Conservation (phyloP, 768 basidiomycete species). For the Lactifluus hygrophoroides region DNA sequence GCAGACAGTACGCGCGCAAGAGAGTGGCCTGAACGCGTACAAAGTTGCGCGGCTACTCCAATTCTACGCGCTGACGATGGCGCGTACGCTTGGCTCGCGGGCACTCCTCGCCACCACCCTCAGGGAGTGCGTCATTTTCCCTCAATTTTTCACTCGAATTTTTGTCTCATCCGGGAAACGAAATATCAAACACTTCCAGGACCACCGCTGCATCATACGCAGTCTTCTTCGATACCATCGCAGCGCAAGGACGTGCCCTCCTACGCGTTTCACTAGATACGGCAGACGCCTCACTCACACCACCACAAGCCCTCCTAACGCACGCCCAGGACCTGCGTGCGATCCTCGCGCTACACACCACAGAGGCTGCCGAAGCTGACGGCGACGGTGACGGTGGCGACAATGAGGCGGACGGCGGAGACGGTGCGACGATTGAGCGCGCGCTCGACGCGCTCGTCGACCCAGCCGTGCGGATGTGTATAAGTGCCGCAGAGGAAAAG, state of each 20-base stretch:
- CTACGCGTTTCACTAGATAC: constrained; percentile 46
- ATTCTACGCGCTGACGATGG: constrained; percentile 92
- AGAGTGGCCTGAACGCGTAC: constrained; percentile 86
- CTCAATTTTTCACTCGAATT: neutral
- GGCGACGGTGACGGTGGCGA: constrained; percentile 14
- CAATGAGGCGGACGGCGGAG: constrained; percentile 17
- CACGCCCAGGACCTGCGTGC: constrained; percentile 78
- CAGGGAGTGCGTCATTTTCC: constrained; percentile 47
- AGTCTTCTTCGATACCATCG: constrained; percentile 83
- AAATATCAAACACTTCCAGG: constrained; percentile 32
- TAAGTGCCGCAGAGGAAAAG: constrained; percentile 57
- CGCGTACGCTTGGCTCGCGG: constrained; percentile 78
- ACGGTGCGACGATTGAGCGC: constrained; percentile 44
- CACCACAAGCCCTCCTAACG: constrained; percentile 74
- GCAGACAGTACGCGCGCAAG: constrained; percentile 89
- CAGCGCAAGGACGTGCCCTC: constrained; percentile 68
- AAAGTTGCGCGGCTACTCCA: constrained; percentile 92
- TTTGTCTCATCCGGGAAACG: neutral
- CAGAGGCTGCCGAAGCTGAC: constrained; percentile 23
- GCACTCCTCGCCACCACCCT: constrained; percentile 71
- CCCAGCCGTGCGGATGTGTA: constrained; percentile 72
- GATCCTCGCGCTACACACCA: constrained; percentile 56
- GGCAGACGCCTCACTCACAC: constrained; percentile 61
- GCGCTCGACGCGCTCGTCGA: constrained; percentile 81
- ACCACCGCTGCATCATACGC: constrained; percentile 74